A percentile compares a stretch with the other conserved stretches of the same genome.
phyloP scores from a whole-genome alignment of 2,329 filamentous ascomycete species.

The Pseudocercospora macadamiae region DNA sequence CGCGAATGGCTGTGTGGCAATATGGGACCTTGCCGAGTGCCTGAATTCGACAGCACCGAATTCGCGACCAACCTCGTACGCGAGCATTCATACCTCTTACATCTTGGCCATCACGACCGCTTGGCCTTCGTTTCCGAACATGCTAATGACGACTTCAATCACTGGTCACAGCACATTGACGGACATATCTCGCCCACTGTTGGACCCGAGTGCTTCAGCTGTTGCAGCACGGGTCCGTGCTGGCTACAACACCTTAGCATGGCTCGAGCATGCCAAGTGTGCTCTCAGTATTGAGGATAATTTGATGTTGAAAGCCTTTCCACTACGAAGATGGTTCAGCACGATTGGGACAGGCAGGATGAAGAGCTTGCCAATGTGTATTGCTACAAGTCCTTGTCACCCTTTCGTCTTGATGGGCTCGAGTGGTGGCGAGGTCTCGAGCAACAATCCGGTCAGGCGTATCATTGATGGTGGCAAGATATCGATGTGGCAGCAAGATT shows the following conservation, averaged over 20 bases:
- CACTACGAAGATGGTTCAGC: constrained; percentile 57
- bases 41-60: constrained; percentile 26
- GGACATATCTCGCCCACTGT: constrained; percentile 54
- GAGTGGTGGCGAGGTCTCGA: constrained; percentile 55
- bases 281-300: constrained; percentile 60
- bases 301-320: constrained; percentile 52
- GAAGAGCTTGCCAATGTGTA: constrained; percentile 42
- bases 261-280: constrained; percentile 59
- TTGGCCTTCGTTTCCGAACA: constrained; percentile 58
- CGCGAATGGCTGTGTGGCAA: constrained; percentile 59
- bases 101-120: constrained; percentile 52
- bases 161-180: constrained; percentile 59
- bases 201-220: constrained; percentile 50
- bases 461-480: constrained; percentile 53
- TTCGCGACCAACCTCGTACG: constrained; percentile 48
- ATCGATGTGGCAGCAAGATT: constrained; percentile 56
- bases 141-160: constrained; percentile 57
- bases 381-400: constrained; percentile 57
- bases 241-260: constrained; percentile 52
- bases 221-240: constrained; percentile 54
- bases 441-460: constrained; percentile 56
- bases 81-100: constrained; percentile 50
- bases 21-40: constrained; percentile 51
- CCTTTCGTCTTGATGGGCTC: constrained; percentile 57
- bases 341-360: constrained; percentile 44